Conservation (phyloP, 1,284 basidiomycete species). For the Malassezia globosa region DNA sequence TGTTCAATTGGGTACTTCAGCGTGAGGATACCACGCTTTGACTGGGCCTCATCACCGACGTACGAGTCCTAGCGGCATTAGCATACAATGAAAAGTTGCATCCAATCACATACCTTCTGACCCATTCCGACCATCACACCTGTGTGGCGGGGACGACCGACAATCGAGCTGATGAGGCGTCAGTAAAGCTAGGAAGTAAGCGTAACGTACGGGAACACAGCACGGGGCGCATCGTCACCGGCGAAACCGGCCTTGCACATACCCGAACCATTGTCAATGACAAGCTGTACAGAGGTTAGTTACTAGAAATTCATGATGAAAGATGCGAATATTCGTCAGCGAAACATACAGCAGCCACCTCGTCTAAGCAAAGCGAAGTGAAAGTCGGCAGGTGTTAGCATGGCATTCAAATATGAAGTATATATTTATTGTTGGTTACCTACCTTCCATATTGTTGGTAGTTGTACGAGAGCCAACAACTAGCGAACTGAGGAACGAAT, state of each 20-base stretch:
- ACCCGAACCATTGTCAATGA: conserved; percentile 48
- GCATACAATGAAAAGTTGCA: neutral
- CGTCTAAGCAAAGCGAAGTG: conserved; percentile 25
- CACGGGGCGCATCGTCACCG: conserved; percentile 66
- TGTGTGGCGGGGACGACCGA: conserved; percentile 81
- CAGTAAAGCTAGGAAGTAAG: neutral
- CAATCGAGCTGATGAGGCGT: conserved; percentile 59
- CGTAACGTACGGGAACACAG: conserved; percentile 56
- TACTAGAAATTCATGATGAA: too few relatives aligned
- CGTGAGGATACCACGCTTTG: conserved; percentile 87
- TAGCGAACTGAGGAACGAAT: neutral
- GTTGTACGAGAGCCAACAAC: conserved; percentile 1
- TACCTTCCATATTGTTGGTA: conserved; percentile 17
- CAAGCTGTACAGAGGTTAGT: conserved; percentile 29
- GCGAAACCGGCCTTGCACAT: conserved; percentile 53
- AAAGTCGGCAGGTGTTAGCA: neutral
- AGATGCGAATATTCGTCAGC: neutral
- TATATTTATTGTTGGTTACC: neutral
- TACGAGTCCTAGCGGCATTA: conserved; percentile 42
- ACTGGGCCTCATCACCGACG: conserved; percentile 70
- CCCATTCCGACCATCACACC: conserved; percentile 68
- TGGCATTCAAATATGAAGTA: neutral
- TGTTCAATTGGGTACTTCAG: conserved; percentile 57
- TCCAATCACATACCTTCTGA: conserved; percentile 31
- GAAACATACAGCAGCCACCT: conserved; percentile 46